Conservation (phyloP, 2,329 filamentous ascomycete species). For the Aspergillus niger region DNA sequence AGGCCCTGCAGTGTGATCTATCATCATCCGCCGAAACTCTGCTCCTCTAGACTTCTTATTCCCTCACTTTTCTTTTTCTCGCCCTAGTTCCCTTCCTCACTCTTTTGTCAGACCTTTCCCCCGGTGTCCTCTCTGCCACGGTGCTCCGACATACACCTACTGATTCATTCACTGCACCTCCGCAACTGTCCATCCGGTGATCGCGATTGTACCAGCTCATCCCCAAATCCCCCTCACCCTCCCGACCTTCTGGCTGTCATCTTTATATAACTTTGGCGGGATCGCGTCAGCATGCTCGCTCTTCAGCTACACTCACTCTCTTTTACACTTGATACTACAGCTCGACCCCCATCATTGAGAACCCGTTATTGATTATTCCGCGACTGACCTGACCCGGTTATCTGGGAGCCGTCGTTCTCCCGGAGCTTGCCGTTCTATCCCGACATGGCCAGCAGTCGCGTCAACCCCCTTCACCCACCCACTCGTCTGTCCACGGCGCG, state of each 20-base stretch:
- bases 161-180: background rate
- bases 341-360: slow-evolving; percentile 32
- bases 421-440: slow-evolving; percentile 21
- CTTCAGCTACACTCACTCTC: slow-evolving; percentile 31
- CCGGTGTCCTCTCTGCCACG: background rate
- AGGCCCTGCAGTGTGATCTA: slow-evolving; percentile 10
- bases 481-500: slow-evolving; percentile 35
- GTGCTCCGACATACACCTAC: background rate
- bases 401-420: slow-evolving; percentile 19
- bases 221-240: slow-evolving; percentile 1
- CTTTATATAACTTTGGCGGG: slow-evolving; percentile 14
- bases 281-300: slow-evolving; percentile 41
- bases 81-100: slow-evolving; percentile 2
- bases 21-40: slow-evolving; percentile 8
- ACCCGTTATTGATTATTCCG: slow-evolving; percentile 20
- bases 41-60: slow-evolving; percentile 1
- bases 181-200: background rate
- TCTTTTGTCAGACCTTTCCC: background rate
- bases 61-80: slow-evolving; percentile 7
- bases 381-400: slow-evolving; percentile 2
- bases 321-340: slow-evolving; percentile 26
- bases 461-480: slow-evolving; percentile 31
- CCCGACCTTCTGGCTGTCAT: slow-evolving; percentile 15
- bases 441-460: slow-evolving; percentile 37
- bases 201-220: slow-evolving; percentile 6